phyloP scores from a whole-genome alignment of 768 basidiomycete genomes.

The Panaeolus papilionaceus region DNA sequence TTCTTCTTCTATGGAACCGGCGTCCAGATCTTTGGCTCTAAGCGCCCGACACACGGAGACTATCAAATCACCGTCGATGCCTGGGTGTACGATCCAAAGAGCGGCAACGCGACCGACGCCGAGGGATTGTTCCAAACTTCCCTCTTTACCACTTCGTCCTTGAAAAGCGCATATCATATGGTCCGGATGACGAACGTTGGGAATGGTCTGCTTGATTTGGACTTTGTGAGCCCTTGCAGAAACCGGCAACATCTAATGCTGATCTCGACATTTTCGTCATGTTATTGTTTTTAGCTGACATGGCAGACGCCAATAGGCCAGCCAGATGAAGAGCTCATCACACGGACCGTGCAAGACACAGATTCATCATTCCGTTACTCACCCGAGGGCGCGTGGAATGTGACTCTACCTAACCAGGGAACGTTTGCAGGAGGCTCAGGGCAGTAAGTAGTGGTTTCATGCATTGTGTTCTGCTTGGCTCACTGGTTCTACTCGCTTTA shows the following conservation, averaged over 20 bases:
- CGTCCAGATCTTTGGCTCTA: constrained; percentile 56
- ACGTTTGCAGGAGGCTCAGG: constrained; percentile 52
- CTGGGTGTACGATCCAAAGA: constrained; percentile 29
- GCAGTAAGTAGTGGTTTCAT: constrained; percentile 40
- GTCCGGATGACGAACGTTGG: constrained; percentile 42
- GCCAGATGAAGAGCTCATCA: constrained; percentile 31
- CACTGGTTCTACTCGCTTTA: constrained; percentile 14
- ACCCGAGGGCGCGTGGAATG: constrained; percentile 39
- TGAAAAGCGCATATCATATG: constrained; percentile 42
- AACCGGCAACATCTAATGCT: background rate
- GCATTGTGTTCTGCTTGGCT: background rate
- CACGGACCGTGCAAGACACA: constrained; percentile 39
- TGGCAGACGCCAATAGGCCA: constrained; percentile 38
- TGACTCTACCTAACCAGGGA: constrained; percentile 39
- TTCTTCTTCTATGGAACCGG: constrained; percentile 57
- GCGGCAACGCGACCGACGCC: constrained; percentile 34
- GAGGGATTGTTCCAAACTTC: constrained; percentile 42
- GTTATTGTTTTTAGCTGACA: constrained; percentile 32
- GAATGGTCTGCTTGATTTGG: constrained; percentile 47
- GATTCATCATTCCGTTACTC: constrained; percentile 44
- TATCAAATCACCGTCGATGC: constrained; percentile 51
- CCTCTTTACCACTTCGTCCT: constrained; percentile 42
- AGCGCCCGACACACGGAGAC: constrained; percentile 51
- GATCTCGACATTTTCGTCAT: background rate
- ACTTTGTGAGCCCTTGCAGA: constrained; percentile 45